Base-by-base conservation (phyloP, 352 stramenopile species). In the Globisporangium lucens region DNA sequence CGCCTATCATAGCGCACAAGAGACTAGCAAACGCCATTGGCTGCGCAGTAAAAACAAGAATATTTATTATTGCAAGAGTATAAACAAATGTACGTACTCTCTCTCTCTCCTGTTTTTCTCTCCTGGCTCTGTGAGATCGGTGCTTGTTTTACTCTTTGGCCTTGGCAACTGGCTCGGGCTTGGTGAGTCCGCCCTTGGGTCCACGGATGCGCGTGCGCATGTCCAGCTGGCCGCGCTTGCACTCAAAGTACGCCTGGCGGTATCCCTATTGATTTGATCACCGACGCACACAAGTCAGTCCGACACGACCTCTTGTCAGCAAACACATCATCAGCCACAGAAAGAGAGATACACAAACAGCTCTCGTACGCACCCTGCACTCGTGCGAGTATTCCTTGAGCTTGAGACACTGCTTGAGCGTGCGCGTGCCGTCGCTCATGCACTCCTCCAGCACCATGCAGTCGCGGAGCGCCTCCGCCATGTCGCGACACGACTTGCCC, bases 401-500 rank as follows among this genome's bases (percentile, higher is more conserved):
- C 52, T 83, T 78, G 24, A 94, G 81, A 72, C 87, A 94, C 73
- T 90, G 56, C 70, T 94, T 94, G 2, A 94, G 75, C 24, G 84
- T 89, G 60, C 74, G 79, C 30, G 77, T 87, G 38, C 84, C 83
- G 75, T 91, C 85, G 52, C 69, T 78, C 87, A 94, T 94, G 67
- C 87, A 94, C 65, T 89, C 80, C 56, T 89, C 74, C 68, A 80
- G 63, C 35, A 90, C 24, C 87, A 94, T 94, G 72, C 87, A 94
- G 69, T 93, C 83, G 24, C 84, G 83, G 58, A 94, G 74, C 65
- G 82, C 80, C 69, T 90, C 83, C 20, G 87, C 87, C 83, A 93
- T 93, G 65, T 94, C 87, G 13, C 75, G 83, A 79, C 87, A 94
- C 59, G 83, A 89, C 70, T 94, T 94, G 63, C 86, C 86, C 86